phyloP scores from a whole-genome alignment of 2,329 filamentous ascomycete species.

The Aspergillus sp. region DNA sequence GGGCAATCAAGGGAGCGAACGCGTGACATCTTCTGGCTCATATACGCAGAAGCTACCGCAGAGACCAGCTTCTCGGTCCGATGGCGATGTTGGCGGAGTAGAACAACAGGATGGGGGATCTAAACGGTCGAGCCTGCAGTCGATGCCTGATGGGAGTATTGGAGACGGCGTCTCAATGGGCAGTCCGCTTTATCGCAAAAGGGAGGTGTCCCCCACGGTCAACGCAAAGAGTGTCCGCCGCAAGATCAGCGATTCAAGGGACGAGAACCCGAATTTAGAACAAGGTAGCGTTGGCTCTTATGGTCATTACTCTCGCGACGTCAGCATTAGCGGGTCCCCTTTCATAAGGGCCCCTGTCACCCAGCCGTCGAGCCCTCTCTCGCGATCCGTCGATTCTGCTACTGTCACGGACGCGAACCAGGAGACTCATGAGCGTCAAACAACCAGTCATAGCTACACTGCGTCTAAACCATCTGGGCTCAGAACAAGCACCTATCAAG shows the following conservation, averaged over 20 bases:
- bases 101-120: conserved; percentile 9
- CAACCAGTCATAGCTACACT: conserved; percentile 13
- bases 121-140: conserved; percentile 20
- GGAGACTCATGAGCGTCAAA: conserved; percentile 22
- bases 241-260: conserved; percentile 26
- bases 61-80: conserved; percentile 13
- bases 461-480: conserved; percentile 29
- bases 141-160: conserved; percentile 17
- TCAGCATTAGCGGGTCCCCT: conserved; percentile 50
- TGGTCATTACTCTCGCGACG: conserved; percentile 28
- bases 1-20: conserved; percentile 20
- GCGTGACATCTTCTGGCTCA: conserved; percentile 14
- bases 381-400: conserved; percentile 30
- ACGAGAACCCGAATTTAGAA: conserved; percentile 25
- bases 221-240: conserved; percentile 29
- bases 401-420: conserved; percentile 23
- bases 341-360: conserved; percentile 46
- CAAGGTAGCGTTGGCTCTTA: conserved; percentile 24
- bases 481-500: conserved; percentile 25
- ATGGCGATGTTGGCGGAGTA: conserved; percentile 10
- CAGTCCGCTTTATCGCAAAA: conserved; percentile 25
- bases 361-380: conserved; percentile 29
- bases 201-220: conserved; percentile 33
- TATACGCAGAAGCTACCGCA: conserved; percentile 16
- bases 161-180: conserved; percentile 12